These are phyloP conservation scores for Leucaena leucocephala DNA, from an alignment of 306 rosid genomes.

Conservation along the genomic window DNA sequence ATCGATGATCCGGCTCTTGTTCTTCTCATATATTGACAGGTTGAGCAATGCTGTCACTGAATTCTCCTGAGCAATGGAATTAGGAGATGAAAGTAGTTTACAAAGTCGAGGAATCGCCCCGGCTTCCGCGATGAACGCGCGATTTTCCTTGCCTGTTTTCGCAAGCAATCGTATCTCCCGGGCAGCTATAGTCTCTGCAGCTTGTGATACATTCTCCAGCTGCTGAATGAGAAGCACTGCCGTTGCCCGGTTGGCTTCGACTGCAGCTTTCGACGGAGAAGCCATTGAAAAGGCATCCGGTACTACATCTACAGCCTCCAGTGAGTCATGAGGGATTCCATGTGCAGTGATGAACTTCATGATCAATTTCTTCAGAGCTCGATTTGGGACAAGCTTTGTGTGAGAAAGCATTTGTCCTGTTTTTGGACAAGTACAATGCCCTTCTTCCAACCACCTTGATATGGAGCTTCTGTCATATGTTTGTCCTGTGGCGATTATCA, in stretches of 20 bases:
- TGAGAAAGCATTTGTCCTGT: slow-evolving; percentile 86
- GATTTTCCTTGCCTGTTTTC: slow-evolving; percentile 83
- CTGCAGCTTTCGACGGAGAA: slow-evolving; percentile 70
- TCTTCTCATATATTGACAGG: slow-evolving; percentile 79
- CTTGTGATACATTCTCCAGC: slow-evolving; percentile 62
- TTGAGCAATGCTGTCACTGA: slow-evolving; percentile 95
- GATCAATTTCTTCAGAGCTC: slow-evolving; percentile 83
- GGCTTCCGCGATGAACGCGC: slow-evolving; percentile 89
- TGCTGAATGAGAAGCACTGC: slow-evolving; percentile 69
- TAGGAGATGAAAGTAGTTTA: slow-evolving; percentile 65
- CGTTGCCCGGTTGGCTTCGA: slow-evolving; percentile 79
- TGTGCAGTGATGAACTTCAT: slow-evolving; percentile 82
- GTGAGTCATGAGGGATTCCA: slow-evolving; percentile 77
- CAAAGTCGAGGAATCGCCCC: slow-evolving; percentile 88
- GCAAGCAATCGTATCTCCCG: slow-evolving; percentile 88
- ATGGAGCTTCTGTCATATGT: slow-evolving; percentile 83
- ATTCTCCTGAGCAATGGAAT: slow-evolving; percentile 85
- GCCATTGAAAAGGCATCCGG: slow-evolving; percentile 60
- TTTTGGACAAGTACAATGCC: slow-evolving; percentile 87
- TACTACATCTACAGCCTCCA: slow-evolving; percentile 52
- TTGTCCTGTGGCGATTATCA: slow-evolving; percentile 84
- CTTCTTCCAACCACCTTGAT: slow-evolving; percentile 93
- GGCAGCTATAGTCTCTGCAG: slow-evolving; percentile 78
- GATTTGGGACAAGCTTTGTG: slow-evolving; percentile 69
- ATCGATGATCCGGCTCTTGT: slow-evolving; percentile 81